phyloP scores from a whole-genome alignment of 345 rosid species.

The Dimocarpus longan region DNA sequence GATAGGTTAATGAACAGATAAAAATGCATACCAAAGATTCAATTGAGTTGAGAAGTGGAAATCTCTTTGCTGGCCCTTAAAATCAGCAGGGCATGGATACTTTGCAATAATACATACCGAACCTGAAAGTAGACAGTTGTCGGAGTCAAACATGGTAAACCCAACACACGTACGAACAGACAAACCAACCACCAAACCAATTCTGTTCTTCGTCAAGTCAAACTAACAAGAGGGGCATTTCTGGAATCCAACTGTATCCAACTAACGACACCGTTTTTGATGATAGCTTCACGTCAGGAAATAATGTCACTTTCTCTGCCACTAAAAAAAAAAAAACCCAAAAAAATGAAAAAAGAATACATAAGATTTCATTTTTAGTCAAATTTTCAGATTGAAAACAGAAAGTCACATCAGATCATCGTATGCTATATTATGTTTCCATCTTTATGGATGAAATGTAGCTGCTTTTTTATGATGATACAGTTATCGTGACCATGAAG shows the following conservation, averaged over 20 bases:
- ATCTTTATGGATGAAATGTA: slow-evolving; percentile 2
- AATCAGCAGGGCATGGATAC: no score
- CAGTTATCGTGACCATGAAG: not conserved
- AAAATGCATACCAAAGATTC: no score
- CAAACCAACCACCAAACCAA: not conserved
- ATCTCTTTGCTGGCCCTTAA: no score
- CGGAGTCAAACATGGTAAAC: not conserved
- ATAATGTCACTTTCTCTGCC: slow-evolving; percentile 18
- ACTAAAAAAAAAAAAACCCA: not conserved
- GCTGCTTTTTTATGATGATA: not conserved
- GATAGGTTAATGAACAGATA: no score
- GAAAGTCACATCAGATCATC: not conserved
- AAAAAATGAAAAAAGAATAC: not conserved
- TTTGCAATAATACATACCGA: no score
- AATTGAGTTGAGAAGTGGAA: no score
- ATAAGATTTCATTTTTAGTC: slow-evolving; percentile 13
- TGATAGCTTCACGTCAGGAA: not conserved
- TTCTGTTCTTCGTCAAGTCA: not conserved
- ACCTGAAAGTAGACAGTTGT: not conserved
- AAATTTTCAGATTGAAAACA: not conserved
- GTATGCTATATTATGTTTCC: not conserved
- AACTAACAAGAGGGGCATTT: not conserved
- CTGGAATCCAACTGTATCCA: not conserved
- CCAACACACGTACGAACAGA: not conserved
- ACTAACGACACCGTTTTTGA: not conserved